These are phyloP conservation scores for Jamesozyma piceae DNA, from an alignment of 805 yeast genomes.

Conservation along the genomic window DNA sequence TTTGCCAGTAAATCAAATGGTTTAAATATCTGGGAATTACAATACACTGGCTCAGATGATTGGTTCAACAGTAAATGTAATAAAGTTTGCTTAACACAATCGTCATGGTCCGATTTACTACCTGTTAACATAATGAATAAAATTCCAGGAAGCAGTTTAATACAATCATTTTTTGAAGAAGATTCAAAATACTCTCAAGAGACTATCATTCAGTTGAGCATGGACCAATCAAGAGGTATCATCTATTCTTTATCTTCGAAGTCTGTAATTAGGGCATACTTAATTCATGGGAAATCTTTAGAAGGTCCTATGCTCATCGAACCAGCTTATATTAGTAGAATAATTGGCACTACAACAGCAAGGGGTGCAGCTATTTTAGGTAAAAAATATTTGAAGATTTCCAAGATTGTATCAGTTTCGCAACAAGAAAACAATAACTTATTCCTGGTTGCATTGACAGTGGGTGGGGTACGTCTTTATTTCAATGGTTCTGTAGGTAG, in stretches of 20 bases:
- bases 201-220: slow-evolving; percentile 48
- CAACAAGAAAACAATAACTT: slow-evolving; percentile 58
- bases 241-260: slow-evolving; percentile 75
- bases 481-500: slow-evolving; percentile 35
- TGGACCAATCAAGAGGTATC: slow-evolving; percentile 71
- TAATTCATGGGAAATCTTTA: slow-evolving; percentile 37
- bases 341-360: slow-evolving; percentile 36
- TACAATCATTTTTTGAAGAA: slow-evolving; percentile 31
- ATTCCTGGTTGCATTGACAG: slow-evolving; percentile 68
- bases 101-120: slow-evolving; percentile 43
- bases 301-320: slow-evolving; percentile 33
- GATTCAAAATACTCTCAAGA: slow-evolving; percentile 39
- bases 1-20: slow-evolving; percentile 78
- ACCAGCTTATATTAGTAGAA: slow-evolving; percentile 32
- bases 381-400: slow-evolving; percentile 48
- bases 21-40: slow-evolving; percentile 75
- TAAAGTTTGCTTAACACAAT: slow-evolving; percentile 73
- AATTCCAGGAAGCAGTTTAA: slow-evolving; percentile 31
- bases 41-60: slow-evolving; percentile 71
- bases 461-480: slow-evolving; percentile 74
- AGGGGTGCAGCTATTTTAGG: slow-evolving; percentile 48
- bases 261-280: slow-evolving; percentile 73
- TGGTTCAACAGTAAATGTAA: slow-evolving; percentile 81
- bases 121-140: slow-evolving; percentile 33
- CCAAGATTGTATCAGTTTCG: slow-evolving; percentile 36